Percentiles rank a stretch among this genome's conserved stretches.
Conservation (phyloP, 495 filamentous ascomycete genomes). For the Penicillium lividum region DNA sequence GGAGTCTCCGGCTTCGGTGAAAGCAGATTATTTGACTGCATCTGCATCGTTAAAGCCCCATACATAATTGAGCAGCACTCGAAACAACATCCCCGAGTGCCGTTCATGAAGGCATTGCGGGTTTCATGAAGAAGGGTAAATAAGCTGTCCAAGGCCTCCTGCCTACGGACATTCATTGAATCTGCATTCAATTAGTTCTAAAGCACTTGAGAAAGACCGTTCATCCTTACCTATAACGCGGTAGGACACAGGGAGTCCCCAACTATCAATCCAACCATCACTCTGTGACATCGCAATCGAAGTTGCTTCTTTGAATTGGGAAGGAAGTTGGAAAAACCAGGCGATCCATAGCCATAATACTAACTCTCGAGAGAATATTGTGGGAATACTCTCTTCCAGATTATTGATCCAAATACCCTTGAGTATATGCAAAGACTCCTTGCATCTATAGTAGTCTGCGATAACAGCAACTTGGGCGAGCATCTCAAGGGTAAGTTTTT, state of each 20-base stretch:
- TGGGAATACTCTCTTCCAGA: conserved; percentile 22
- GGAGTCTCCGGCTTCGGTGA: conserved; percentile 23
- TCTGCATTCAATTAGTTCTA: conserved; percentile 15
- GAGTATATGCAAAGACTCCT: conserved; percentile 42
- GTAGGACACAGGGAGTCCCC: conserved; percentile 33
- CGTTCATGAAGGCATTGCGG: conserved; percentile 19
- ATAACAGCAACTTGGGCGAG: conserved; percentile 52
- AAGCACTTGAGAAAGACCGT: background rate
- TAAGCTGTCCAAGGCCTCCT: conserved; percentile 19
- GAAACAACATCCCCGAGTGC: conserved; percentile 23
- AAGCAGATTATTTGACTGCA: conserved; percentile 27
- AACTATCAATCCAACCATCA: conserved; percentile 19
- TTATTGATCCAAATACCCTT: conserved; percentile 45
- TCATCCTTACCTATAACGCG: conserved; percentile 25
- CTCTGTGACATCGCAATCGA: conserved; percentile 26
- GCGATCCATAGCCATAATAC: conserved; percentile 42
- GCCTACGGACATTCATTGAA: conserved; percentile 21
- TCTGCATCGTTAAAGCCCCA: conserved; percentile 29
- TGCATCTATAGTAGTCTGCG: conserved; percentile 52
- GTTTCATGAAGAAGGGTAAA: conserved; percentile 18
- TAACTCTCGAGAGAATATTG: conserved; percentile 26
- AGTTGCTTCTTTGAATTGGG: conserved; percentile 24
- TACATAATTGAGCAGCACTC: conserved; percentile 35
- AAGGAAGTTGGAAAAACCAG: conserved; percentile 32
- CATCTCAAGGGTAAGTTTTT: conserved; percentile 39